Evolutionary conservation across 306 rosid genomes (phyloP).

Genomic region (Prunus campanulata): DNA sequence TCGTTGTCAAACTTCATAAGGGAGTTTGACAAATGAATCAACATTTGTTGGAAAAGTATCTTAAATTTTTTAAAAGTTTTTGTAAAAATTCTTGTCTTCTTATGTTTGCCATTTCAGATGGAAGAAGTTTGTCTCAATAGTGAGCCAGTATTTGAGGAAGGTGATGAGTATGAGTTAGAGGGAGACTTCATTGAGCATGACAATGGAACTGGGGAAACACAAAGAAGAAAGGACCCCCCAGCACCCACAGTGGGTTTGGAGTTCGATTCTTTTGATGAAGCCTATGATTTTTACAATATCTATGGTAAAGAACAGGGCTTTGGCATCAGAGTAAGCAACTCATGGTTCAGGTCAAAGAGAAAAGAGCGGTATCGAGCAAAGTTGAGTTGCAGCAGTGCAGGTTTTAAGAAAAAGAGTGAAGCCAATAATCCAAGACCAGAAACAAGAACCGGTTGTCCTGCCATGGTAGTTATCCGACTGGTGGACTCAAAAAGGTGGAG

Average conservation of each 20-base stretch:
- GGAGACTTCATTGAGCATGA: constrained; percentile 41
- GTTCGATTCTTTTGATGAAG: constrained; percentile 64
- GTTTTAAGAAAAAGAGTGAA: constrained; percentile 79
- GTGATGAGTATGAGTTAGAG: constrained; percentile 47
- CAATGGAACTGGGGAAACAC: constrained; percentile 39
- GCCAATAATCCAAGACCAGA: constrained; percentile 77
- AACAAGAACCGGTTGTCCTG: constrained; percentile 85
- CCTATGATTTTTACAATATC: constrained; percentile 63
- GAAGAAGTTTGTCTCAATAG: constrained; percentile 74
- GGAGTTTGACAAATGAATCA: not conserved
- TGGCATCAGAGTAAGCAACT: constrained; percentile 76
- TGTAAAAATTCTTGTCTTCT: not conserved
- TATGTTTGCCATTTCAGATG: constrained; percentile 46
- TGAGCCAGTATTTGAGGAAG: constrained; percentile 54
- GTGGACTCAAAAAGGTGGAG: constrained; percentile 73
- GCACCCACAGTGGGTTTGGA: constrained; percentile 68
- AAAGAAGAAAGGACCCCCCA: constrained; percentile 32
- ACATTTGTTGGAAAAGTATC: not conserved
- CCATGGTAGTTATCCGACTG: constrained; percentile 70
- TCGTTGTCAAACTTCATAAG: not conserved
- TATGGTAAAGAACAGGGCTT: constrained; percentile 70
- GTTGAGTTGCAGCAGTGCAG: constrained; percentile 79
- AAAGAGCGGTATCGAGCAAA: constrained; percentile 75
- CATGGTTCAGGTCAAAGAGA: constrained; percentile 76
- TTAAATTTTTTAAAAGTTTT: too few relatives aligned